Base-by-base conservation (phyloP, 331 rosid genomes). In the Malus hybrid region DNA sequence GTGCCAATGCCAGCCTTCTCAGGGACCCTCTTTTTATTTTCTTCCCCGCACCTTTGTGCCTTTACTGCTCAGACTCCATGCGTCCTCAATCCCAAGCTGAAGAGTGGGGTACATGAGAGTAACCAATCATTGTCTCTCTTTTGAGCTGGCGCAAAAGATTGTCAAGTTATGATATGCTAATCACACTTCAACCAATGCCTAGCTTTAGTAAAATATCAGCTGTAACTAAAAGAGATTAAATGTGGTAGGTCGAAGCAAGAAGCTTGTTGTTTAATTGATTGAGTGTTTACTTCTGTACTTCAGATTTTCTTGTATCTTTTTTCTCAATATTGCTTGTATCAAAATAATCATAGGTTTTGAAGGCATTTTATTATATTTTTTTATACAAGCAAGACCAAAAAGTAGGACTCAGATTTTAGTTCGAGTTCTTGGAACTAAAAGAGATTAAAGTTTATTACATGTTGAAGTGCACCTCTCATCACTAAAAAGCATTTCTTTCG, bases 1-100 rank as follows among this genome's bases (percentile, higher is more conserved):
- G 79, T 73, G 82, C 74, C 82, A 55, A 14, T 77, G 82, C 85
- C 82, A 77, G 79, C 79, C 75, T 68, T 70, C 70, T 62, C 14
- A 69, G 75, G 79, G 79, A 42, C 68, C 85, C 33, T 77, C 0
- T 30, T 36, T 16, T 16, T 52, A 52, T 52, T 66, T 75, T 24
- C 55, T 66, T 71, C 50, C 56, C 72, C 66, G 32, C 33, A 34
- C 42, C 6, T 70, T 57, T 46, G 77, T 78, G 82, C 72, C 34
- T 73, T 77, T 73, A 77, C 82, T 67, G 72, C 72, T 77, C 75
- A 71, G 78, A 6, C 64, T 72, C 78, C 78, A 71, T 81, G 75
- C 68, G 72, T 78, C 65, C 68, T 70, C 76, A 68, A 68, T 77
- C 77, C 77, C 77, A 74, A 78, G 80, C 22, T 82, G 80, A 58